phyloP scores from a whole-genome alignment of 2,329 filamentous ascomycete species.

The Zalaria obscura region DNA sequence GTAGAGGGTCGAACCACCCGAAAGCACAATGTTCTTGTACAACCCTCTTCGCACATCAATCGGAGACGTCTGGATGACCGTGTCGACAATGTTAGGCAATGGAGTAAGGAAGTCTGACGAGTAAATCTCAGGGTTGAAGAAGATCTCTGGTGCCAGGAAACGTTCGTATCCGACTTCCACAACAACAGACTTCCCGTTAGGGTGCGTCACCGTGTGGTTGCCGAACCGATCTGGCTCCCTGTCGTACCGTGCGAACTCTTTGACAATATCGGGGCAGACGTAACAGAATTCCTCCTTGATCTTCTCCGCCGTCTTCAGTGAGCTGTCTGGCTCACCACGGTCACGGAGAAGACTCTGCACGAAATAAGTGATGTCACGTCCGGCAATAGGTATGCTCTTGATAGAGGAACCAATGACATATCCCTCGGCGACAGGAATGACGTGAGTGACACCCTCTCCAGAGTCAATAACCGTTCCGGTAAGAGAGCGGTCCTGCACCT shows the following conservation, averaged over 20 bases:
- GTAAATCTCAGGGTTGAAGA: conserved; percentile 99
- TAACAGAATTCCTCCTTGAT: conserved; percentile 99
- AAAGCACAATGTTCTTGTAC: conserved; percentile 99
- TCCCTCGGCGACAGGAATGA: conserved; percentile 94
- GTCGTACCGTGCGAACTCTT: conserved; percentile 92
- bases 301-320: conserved; percentile 89
- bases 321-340: conserved; percentile 90
- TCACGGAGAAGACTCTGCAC: conserved; percentile 93
- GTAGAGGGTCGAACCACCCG: conserved; percentile 92
- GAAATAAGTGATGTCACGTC: conserved; percentile 97
- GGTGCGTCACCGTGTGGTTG: conserved; percentile 75
- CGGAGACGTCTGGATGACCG: conserved; percentile 91
- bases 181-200: conserved; percentile 68
- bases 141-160: conserved; percentile 96
- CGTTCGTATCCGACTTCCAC: conserved; percentile 97
- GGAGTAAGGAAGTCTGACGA: conserved; percentile 96
- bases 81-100: conserved; percentile 84
- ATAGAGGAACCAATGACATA: conserved; percentile 99
- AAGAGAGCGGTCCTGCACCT: conserved; percentile 88
- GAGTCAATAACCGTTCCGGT: conserved; percentile 98
- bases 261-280: conserved; percentile 95
- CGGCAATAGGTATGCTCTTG: conserved; percentile 96
- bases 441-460: conserved; percentile 96
- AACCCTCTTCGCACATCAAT: conserved; percentile 94
- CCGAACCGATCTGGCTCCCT: conserved; percentile 77